Evolutionary conservation across 2,329 filamentous ascomycete genomes (phyloP).

Genomic region (Esteya vermicola): DNA sequence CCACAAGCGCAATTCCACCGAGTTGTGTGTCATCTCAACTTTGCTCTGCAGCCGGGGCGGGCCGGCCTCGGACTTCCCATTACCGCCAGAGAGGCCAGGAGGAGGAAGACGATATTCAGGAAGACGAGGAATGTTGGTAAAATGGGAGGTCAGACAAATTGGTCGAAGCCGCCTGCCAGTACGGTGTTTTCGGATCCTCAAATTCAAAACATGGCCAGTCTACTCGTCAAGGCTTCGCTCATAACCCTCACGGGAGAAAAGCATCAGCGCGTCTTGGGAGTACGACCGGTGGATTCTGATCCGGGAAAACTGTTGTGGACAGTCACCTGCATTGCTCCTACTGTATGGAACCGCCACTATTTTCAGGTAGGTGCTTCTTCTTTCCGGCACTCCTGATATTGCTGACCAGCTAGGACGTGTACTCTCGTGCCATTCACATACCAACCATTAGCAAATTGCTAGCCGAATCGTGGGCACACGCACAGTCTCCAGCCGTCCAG

Average conservation of each 20-base stretch:
- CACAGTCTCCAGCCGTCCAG: constrained; percentile 7
- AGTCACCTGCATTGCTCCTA: constrained; percentile 10
- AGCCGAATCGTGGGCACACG: constrained; percentile 4
- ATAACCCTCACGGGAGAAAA: constrained; percentile 5
- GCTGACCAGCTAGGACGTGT: background rate
- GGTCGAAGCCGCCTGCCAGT: background rate
- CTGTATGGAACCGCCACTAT: constrained; percentile 10
- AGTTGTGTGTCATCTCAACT: constrained; percentile 7
- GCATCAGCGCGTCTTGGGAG: background rate
- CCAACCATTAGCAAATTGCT: constrained; percentile 7
- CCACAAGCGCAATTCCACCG: constrained; percentile 7
- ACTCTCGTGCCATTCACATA: constrained; percentile 1
- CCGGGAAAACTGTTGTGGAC: background rate
- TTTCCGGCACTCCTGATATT: background rate
- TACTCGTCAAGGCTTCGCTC: constrained; percentile 4
- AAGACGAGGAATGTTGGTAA: background rate
- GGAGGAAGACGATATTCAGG: background rate
- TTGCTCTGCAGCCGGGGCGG: background rate
- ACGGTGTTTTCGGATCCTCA: background rate
- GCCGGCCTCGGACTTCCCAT: background rate
- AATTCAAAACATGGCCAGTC: background rate
- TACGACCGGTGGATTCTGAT: background rate
- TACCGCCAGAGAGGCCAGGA: background rate
- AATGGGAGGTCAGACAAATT: background rate
- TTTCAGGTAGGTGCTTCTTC: constrained; percentile 6